Evolutionary conservation across 2,329 filamentous ascomycete species (phyloP).

Genomic region (Colletotrichum ledebouriae): DNA sequence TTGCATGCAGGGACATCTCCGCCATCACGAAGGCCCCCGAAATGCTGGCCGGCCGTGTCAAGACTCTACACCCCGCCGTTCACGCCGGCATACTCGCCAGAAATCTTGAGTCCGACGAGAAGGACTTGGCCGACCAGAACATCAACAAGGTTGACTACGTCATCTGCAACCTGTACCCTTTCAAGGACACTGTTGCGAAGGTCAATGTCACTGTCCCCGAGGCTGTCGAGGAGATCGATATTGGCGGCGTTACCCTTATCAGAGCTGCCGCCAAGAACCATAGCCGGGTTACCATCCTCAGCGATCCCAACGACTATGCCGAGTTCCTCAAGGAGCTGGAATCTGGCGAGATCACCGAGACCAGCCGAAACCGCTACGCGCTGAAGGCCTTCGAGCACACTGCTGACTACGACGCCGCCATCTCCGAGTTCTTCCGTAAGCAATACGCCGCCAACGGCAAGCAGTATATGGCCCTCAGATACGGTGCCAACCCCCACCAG

Average conservation of each 20-base stretch:
- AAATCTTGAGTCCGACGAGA: slow-evolving; percentile 94
- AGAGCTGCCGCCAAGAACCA: slow-evolving; percentile 99
- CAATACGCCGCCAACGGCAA: slow-evolving; percentile 89
- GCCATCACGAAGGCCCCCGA: slow-evolving; percentile 97
- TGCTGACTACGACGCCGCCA: slow-evolving; percentile 94
- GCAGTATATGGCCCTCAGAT: slow-evolving; percentile 88
- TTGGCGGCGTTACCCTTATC: slow-evolving; percentile 96
- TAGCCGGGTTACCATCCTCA: slow-evolving; percentile 93
- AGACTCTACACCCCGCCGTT: slow-evolving; percentile 96
- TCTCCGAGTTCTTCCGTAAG: slow-evolving; percentile 97
- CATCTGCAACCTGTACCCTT: slow-evolving; percentile 98
- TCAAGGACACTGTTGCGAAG: slow-evolving; percentile 98
- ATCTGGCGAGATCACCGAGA: slow-evolving; percentile 86
- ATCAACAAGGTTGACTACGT: slow-evolving; percentile 96
- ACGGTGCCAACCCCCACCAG: slow-evolving; percentile 98
- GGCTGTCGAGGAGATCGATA: slow-evolving; percentile 98
- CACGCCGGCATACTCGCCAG: slow-evolving; percentile 93
- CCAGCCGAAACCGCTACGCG: slow-evolving; percentile 88
- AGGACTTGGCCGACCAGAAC: slow-evolving; percentile 94
- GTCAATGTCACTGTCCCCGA: slow-evolving; percentile 97
- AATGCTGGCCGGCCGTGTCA: slow-evolving; percentile 88
- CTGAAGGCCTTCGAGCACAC: slow-evolving; percentile 99
- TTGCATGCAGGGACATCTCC: slow-evolving; percentile 83
- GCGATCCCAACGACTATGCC: slow-evolving; percentile 92
- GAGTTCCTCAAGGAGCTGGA: slow-evolving; percentile 94